Evolutionary conservation across 148 eudicot genomes (phyloP).

Genomic region (Linanthus parryae): DNA sequence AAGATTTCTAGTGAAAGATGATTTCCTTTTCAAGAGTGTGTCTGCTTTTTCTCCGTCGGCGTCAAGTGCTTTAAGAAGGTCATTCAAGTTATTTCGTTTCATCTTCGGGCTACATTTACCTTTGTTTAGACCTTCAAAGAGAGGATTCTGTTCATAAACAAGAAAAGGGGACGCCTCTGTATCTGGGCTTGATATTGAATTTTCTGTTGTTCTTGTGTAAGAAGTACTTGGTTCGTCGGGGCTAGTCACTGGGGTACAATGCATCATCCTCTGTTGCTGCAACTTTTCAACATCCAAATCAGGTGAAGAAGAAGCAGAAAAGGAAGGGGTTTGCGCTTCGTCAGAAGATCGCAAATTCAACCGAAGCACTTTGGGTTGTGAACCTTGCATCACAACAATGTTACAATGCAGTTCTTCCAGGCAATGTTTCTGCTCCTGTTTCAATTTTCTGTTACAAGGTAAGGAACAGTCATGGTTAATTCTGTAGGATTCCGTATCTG

Average conservation of each 20-base stretch:
- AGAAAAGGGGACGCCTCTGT: constrained; percentile 43
- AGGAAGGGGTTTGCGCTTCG: constrained; percentile 70
- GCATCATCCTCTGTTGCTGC: constrained; percentile 45
- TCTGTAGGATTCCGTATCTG: not conserved
- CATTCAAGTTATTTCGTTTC: constrained; percentile 7
- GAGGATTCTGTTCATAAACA: constrained; percentile 72
- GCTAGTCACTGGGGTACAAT: constrained; percentile 80
- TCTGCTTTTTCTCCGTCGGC: constrained; percentile 21
- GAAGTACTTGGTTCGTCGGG: constrained; percentile 67
- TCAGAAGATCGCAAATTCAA: constrained; percentile 57
- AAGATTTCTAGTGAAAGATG: constrained; percentile 13
- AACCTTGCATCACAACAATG: constrained; percentile 79
- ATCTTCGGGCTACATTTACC: constrained; percentile 22
- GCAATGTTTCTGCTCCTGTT: constrained; percentile 79
- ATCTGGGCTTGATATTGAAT: constrained; percentile 44
- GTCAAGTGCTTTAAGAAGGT: constrained; percentile 15
- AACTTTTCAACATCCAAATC: constrained; percentile 34
- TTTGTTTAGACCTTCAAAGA: constrained; percentile 55
- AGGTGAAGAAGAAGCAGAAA: constrained; percentile 76
- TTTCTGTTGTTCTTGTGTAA: constrained; percentile 50
- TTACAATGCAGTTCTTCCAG: constrained; percentile 74
- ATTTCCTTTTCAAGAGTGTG: constrained; percentile 18
- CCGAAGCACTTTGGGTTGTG: constrained; percentile 67
- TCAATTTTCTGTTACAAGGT: constrained; percentile 50
- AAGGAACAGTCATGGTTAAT: not conserved